Percentiles rank a stretch among this genome's conserved stretches.
Conservation (phyloP, 2,329 filamentous ascomycete species). For the Tricladium varicosporioides region DNA sequence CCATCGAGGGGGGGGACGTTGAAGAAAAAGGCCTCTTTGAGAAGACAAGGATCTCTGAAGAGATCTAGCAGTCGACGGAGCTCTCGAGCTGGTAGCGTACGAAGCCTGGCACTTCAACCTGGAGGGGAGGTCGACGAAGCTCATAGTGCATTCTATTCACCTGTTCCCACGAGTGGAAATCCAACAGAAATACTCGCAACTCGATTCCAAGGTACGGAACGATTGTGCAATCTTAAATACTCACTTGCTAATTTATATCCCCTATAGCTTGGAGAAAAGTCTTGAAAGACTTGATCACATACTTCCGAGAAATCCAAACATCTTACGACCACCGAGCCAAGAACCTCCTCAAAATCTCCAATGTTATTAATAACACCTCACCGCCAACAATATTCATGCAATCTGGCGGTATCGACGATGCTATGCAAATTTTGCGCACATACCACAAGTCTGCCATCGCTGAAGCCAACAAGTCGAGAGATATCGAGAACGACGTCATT, state of each 20-base stretch:
- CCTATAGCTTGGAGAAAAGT: slow-evolving; percentile 84
- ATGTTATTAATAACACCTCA: slow-evolving; percentile 76
- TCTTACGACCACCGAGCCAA: slow-evolving; percentile 88
- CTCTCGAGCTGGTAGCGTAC: slow-evolving; percentile 81
- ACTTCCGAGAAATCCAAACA: slow-evolving; percentile 87
- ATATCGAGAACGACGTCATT: slow-evolving; percentile 91
- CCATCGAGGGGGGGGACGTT: slow-evolving; percentile 66
- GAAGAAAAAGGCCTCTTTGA: slow-evolving; percentile 83
- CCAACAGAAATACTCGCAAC: slow-evolving; percentile 86
- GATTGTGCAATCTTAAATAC: slow-evolving; percentile 2
- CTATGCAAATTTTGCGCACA: slow-evolving; percentile 72
- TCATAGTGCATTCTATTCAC: slow-evolving; percentile 85
- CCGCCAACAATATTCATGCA: slow-evolving; percentile 74
- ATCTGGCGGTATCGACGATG: slow-evolving; percentile 84
- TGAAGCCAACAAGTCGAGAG: slow-evolving; percentile 84
- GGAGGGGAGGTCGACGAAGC: slow-evolving; percentile 64
- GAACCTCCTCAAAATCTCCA: slow-evolving; percentile 76
- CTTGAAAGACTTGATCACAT: slow-evolving; percentile 88
- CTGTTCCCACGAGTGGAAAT: slow-evolving; percentile 81
- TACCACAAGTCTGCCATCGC: slow-evolving; percentile 79
- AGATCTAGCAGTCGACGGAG: slow-evolving; percentile 79
- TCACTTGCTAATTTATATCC: slow-evolving; percentile 9
- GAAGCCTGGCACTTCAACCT: slow-evolving; percentile 72
- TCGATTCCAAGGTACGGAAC: slow-evolving; percentile 76
- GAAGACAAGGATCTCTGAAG: slow-evolving; percentile 70